Conservation (phyloP, 257 asterid species). For the Eucommia ulmoides region DNA sequence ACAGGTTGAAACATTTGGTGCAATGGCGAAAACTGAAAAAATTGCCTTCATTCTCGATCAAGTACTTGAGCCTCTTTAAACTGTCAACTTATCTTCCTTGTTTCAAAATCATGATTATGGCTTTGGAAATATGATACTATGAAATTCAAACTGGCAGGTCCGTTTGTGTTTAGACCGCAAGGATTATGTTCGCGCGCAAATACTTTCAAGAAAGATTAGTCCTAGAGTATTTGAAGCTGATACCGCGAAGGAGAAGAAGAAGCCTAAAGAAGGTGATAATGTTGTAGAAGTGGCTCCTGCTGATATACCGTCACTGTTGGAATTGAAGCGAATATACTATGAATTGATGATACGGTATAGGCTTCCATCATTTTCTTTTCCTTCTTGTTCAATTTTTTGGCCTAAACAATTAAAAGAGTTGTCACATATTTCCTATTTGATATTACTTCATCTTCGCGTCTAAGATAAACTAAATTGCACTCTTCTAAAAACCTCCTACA, state of each 20-base stretch:
- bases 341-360: constrained; percentile 83
- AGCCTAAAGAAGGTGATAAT: constrained; percentile 78
- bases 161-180: constrained; percentile 88
- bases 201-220: constrained; percentile 91
- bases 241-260: constrained; percentile 74
- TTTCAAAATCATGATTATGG: too few species aligned
- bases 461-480: too few species aligned
- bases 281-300: constrained; percentile 88
- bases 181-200: constrained; percentile 95
- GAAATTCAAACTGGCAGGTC: constrained; percentile 39
- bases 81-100: too few species aligned
- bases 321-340: constrained; percentile 84
- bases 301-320: constrained; percentile 79
- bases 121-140: constrained; percentile 4
- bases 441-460: too few species aligned
- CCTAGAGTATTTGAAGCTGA: constrained; percentile 93
- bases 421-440: too few species aligned
- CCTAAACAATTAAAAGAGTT: too few species aligned
- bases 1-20: constrained; percentile 97
- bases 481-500: too few species aligned
- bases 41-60: constrained; percentile 95
- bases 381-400: too few species aligned
- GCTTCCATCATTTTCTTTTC: too few species aligned
- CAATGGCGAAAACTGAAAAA: constrained; percentile 98
- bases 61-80: too few species aligned